A percentile compares a stretch with the other conserved stretches of the same genome.
Conservation (phyloP, 1,284 basidiomycete species). For the Tylopilus sp. region DNA sequence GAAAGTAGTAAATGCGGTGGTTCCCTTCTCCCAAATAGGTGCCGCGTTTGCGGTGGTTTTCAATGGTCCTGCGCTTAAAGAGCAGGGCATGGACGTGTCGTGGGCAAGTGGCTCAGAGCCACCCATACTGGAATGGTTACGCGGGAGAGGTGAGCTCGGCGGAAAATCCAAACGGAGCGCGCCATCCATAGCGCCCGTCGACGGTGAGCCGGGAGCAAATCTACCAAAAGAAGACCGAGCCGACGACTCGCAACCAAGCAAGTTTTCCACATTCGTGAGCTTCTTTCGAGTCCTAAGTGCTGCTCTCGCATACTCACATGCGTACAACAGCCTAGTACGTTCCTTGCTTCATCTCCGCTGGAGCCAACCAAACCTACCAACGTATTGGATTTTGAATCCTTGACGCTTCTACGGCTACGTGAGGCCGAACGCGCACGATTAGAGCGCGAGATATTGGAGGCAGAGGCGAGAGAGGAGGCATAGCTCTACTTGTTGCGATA, state of each 20-base stretch:
- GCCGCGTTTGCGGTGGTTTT: conserved; percentile 71
- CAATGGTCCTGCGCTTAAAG: conserved; percentile 38
- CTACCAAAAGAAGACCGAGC: neutral
- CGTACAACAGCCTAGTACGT: conserved; percentile 21
- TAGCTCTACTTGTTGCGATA: conserved; percentile 6
- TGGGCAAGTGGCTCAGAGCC: conserved; percentile 76
- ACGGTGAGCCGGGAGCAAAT: neutral
- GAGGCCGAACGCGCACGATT: conserved; percentile 75
- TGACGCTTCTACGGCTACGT: conserved; percentile 77
- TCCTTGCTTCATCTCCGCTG: conserved; percentile 18
- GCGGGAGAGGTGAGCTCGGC: conserved; percentile 62
- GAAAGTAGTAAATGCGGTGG: conserved; percentile 64
- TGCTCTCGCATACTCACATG: conserved; percentile 2
- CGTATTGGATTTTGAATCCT: conserved; percentile 65
- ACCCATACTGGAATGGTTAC: conserved; percentile 70
- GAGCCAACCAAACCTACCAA: conserved; percentile 27
- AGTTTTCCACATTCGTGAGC: conserved; percentile 34
- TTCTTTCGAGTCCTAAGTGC: neutral
- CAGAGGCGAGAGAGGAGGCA: conserved; percentile 44
- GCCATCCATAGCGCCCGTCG: neutral
- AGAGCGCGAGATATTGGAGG: conserved; percentile 71
- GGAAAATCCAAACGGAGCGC: conserved; percentile 13
- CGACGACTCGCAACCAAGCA: conserved; percentile 6
- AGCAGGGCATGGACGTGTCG: conserved; percentile 52
- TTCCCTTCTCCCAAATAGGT: conserved; percentile 69